phyloP scores from a whole-genome alignment of 2,329 filamentous ascomycete genomes.

The Colletotrichum salicis region DNA sequence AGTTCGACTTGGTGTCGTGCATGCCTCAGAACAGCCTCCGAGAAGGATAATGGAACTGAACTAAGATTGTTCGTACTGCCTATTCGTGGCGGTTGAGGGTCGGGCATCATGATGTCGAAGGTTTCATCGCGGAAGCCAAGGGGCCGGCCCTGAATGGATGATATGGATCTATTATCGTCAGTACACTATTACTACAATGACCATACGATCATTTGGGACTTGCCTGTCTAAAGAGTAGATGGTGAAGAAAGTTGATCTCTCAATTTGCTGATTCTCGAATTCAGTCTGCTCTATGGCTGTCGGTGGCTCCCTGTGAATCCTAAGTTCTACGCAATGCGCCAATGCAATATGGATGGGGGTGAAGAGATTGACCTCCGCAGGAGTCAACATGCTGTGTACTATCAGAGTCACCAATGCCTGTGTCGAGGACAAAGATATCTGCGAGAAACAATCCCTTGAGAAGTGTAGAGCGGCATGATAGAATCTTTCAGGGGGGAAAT shows the following conservation, averaged over 20 bases:
- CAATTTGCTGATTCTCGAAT: slow-evolving; percentile 30
- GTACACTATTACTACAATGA: background rate
- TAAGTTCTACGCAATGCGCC: slow-evolving; percentile 50
- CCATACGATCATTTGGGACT: background rate
- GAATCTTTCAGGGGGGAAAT: slow-evolving; percentile 47
- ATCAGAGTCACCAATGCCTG: slow-evolving; percentile 46
- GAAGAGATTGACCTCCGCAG: slow-evolving; percentile 49
- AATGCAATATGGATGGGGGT: slow-evolving; percentile 48
- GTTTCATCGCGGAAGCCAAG: slow-evolving; percentile 50
- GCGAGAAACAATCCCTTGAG: slow-evolving; percentile 45
- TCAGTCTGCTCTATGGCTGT: slow-evolving; percentile 8
- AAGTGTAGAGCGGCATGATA: slow-evolving; percentile 45
- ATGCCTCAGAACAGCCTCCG: slow-evolving; percentile 34
- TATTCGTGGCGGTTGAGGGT: background rate
- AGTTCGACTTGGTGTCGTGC: slow-evolving; percentile 43
- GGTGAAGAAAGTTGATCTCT: slow-evolving; percentile 46
- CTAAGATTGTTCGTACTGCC: background rate
- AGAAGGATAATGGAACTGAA: background rate
- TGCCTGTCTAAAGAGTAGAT: slow-evolving; percentile 49
- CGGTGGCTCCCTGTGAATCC: slow-evolving; percentile 47
- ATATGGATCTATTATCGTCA: slow-evolving; percentile 42
- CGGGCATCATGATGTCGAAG: slow-evolving; percentile 45
- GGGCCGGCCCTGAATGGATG: slow-evolving; percentile 51
- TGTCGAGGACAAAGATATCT: slow-evolving; percentile 45
- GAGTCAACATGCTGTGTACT: slow-evolving; percentile 46